Percentiles rank a stretch among this genome's conserved stretches.
phyloP scores from a whole-genome alignment of 2,329 filamentous ascomycete genomes.

The Fusarium paranaense region DNA sequence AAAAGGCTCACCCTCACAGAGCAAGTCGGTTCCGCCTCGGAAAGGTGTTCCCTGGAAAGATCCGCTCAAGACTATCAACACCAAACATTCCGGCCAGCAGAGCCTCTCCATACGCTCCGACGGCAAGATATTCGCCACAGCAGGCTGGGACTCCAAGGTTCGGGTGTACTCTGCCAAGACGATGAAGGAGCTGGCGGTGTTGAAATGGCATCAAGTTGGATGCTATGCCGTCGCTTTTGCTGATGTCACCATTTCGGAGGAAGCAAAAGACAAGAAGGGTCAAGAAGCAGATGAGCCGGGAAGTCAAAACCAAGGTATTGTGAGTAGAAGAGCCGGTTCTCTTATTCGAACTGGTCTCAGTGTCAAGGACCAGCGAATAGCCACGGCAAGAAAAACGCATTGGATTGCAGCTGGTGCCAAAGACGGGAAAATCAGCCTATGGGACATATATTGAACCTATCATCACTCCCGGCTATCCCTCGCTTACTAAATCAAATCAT shows the following conservation, averaged over 20 bases:
- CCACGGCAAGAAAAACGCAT: conserved; percentile 77
- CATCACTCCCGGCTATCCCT: background rate
- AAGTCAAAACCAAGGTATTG: background rate
- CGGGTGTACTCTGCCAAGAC: conserved; percentile 85
- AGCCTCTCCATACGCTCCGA: conserved; percentile 81
- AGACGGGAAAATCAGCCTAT: conserved; percentile 94
- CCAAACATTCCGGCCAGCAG: conserved; percentile 93
- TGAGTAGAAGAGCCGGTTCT: background rate
- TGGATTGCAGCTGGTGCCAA: conserved; percentile 94
- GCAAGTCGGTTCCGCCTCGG: conserved; percentile 10
- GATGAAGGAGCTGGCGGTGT: conserved; percentile 87
- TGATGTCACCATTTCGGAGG: conserved; percentile 45
- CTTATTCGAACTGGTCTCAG: conserved; percentile 31
- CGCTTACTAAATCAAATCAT: background rate
- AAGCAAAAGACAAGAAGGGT: conserved; percentile 33
- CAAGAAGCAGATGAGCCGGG: background rate
- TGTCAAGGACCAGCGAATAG: conserved; percentile 73
- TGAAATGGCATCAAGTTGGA: conserved; percentile 94
- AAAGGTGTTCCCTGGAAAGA: conserved; percentile 51
- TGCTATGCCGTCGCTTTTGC: conserved; percentile 86
- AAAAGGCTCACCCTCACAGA: conserved; percentile 4
- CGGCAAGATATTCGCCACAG: conserved; percentile 85
- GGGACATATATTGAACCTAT: conserved; percentile 83
- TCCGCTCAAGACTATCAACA: conserved; percentile 74
- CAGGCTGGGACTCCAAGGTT: conserved; percentile 88